These are phyloP conservation scores for Ramaria sp. DNA, from an alignment of 768 basidiomycete species.

Conservation along the genomic window DNA sequence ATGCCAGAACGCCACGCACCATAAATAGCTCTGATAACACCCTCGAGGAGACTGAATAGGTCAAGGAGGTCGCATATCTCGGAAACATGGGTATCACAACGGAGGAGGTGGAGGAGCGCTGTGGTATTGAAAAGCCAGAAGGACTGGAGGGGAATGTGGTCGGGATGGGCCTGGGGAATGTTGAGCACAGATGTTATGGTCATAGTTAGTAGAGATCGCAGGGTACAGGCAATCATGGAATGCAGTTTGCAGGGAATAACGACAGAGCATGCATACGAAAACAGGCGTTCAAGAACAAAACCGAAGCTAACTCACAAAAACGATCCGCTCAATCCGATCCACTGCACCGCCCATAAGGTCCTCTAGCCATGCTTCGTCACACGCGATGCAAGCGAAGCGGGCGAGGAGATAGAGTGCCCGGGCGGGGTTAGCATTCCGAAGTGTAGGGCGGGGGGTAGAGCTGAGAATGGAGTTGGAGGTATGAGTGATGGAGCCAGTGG, in stretches of 20 bases:
- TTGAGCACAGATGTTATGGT: no score
- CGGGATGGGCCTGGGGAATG: slow-evolving; percentile 55
- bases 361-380: slow-evolving; percentile 86
- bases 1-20: slow-evolving; percentile 35
- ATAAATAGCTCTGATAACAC: slow-evolving; percentile 90
- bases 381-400: slow-evolving; percentile 86
- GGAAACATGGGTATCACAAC: slow-evolving; percentile 70
- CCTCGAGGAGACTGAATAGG: slow-evolving; percentile 78
- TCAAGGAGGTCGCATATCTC: slow-evolving; percentile 76
- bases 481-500: slow-evolving; percentile 39
- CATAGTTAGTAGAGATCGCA: no score
- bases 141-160: slow-evolving; percentile 76
- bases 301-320: slow-evolving; percentile 58
- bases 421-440: slow-evolving; percentile 67
- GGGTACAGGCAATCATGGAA: no score
- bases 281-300: slow-evolving; percentile 5
- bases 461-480: slow-evolving; percentile 31
- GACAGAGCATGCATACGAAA: background rate
- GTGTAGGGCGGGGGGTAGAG: slow-evolving; percentile 48
- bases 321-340: slow-evolving; percentile 83
- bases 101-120: slow-evolving; percentile 83
- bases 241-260: no score
- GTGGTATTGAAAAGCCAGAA: slow-evolving; percentile 96
- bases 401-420: slow-evolving; percentile 86
- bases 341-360: slow-evolving; percentile 86